Percentiles rank a stretch among this genome's conserved stretches.
Conservation (phyloP, 441 rosid genomes). For the Pelargonium cotyledonis region DNA sequence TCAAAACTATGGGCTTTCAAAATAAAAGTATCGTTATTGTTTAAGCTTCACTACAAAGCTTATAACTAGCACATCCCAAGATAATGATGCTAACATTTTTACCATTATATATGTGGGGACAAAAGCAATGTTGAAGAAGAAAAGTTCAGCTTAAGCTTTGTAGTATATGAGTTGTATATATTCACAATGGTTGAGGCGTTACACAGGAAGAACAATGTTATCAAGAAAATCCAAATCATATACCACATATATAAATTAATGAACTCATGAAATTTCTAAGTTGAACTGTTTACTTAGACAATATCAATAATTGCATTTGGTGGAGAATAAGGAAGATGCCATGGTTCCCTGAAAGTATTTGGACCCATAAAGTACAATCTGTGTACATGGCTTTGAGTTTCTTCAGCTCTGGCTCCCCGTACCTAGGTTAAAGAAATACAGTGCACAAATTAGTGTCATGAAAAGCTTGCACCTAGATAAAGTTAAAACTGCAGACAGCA, state of each 20-base stretch:
- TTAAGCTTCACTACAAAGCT: background rate
- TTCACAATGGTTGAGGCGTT: background rate
- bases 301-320: conserved; percentile 85
- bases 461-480: background rate
- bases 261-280: conserved; percentile 2
- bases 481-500: conserved; percentile 17
- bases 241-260: conserved; percentile 12
- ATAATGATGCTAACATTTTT: conserved; percentile 1
- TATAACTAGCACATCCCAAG: background rate
- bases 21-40: background rate
- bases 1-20: no score
- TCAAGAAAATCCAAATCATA: background rate
- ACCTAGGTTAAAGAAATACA: conserved; percentile 45
- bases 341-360: conserved; percentile 90
- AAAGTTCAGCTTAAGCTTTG: no score
- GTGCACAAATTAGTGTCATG: conserved; percentile 16
- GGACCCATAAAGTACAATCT: conserved; percentile 98
- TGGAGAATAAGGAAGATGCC: conserved; percentile 97
- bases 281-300: conserved; percentile 54
- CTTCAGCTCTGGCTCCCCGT: conserved; percentile 86
- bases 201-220: background rate
- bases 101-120: background rate
- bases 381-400: conserved; percentile 87
- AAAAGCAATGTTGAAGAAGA: background rate
- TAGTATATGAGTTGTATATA: background rate